These are phyloP conservation scores for Ganoderma leucocontextum DNA, from an alignment of 1,284 basidiomycete genomes.

Conservation along the genomic window DNA sequence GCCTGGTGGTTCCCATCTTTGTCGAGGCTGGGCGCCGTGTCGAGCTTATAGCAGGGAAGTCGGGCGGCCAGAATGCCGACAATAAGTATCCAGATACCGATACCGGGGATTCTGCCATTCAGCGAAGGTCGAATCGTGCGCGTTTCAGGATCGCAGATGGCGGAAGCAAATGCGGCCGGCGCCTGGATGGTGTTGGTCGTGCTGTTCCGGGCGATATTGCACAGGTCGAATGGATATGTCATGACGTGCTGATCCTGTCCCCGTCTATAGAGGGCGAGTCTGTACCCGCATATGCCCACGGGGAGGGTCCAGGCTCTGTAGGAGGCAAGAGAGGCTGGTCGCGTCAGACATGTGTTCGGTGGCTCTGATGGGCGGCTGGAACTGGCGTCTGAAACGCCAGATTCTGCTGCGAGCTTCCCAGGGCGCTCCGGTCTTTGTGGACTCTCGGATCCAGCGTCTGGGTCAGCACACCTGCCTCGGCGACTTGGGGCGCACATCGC, in stretches of 20 bases:
- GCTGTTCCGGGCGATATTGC: constrained; percentile 9
- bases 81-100: constrained; percentile 29
- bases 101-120: constrained; percentile 19
- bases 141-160: constrained; percentile 32
- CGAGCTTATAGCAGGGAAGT: constrained; percentile 11
- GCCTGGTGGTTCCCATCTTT: constrained; percentile 25
- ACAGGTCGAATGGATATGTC: constrained; percentile 2
- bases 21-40: constrained; percentile 18
- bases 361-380: constrained; percentile 34
- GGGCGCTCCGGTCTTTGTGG: constrained; percentile 37
- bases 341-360: constrained; percentile 23
- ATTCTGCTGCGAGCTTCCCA: constrained; percentile 25
- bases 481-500: constrained; percentile 14
- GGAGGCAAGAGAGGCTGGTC: background rate
- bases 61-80: constrained; percentile 18
- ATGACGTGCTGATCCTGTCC: constrained; percentile 21
- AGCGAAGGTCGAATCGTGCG: constrained; percentile 21
- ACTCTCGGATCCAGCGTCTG: constrained; percentile 20
- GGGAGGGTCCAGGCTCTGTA: constrained; percentile 12
- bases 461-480: constrained; percentile 10
- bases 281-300: constrained; percentile 12
- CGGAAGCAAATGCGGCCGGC: constrained; percentile 31
- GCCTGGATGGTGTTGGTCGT: constrained; percentile 3
- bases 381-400: constrained; percentile 30
- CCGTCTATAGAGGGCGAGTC: constrained; percentile 8